Percentiles rank a stretch among this genome's conserved stretches.
These are phyloP conservation scores for slime mould (Dictyostelium discoideum) DNA, from an alignment of 78 protist species.

Conservation along the genomic window dicty_2.7 NC_007088.5:2916001-2916500, in stretches of 20 bases:
- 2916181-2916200: constrained; percentile 80
- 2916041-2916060: constrained; percentile 50
- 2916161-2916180: constrained; percentile 80
- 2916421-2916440: neutral
- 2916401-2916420: neutral
- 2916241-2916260: constrained; percentile 68
- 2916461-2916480: neutral
- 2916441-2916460: neutral
- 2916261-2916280: constrained; percentile 78
- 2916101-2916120: constrained; percentile 49
- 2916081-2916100: constrained; percentile 80
- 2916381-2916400: neutral
- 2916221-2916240: constrained; percentile 84
- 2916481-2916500: neutral
- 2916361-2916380: constrained; percentile 48
- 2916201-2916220: constrained; percentile 89
- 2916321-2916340: constrained; percentile 43
- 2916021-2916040: constrained; percentile 64
- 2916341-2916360: constrained; percentile 46
- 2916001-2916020: neutral
- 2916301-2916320: constrained; percentile 67
- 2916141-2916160: constrained; percentile 87
- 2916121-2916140: constrained; percentile 76
- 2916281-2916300: constrained; percentile 56
- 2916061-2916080: constrained; percentile 79